Percentiles rank a stretch among this genome's conserved stretches.
These are phyloP conservation scores for Claviceps paspali DNA, from an alignment of 2,329 filamentous ascomycete genomes.

Conservation along the genomic window DNA sequence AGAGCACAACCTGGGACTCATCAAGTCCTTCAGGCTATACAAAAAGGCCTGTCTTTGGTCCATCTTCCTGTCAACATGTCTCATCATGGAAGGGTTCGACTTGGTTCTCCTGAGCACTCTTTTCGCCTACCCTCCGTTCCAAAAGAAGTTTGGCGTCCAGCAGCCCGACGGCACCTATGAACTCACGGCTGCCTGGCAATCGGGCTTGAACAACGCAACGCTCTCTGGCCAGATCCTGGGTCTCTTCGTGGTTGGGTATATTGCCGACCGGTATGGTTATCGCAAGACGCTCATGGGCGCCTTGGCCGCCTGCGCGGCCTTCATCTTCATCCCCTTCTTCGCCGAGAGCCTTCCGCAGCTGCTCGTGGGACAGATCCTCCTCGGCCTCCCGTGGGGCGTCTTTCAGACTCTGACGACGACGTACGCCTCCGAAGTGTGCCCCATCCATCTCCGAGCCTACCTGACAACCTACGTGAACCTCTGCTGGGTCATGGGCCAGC, in stretches of 20 bases:
- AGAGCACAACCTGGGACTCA: conserved; percentile 19
- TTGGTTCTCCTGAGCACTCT: conserved; percentile 23
- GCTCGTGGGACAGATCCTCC: conserved; percentile 29
- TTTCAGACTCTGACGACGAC: conserved; percentile 32
- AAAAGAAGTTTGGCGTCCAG: conserved; percentile 22
- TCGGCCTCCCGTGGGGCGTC: conserved; percentile 30
- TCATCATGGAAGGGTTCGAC: conserved; percentile 28
- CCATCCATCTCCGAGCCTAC: conserved; percentile 30
- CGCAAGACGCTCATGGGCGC: conserved; percentile 30
- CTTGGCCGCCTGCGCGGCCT: conserved; percentile 22
- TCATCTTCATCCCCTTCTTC: conserved; percentile 36
- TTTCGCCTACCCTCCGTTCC: conserved; percentile 25
- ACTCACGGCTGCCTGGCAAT: conserved; percentile 36
- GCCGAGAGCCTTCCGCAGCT: conserved; percentile 24
- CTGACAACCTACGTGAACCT: conserved; percentile 34
- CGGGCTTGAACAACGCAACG: conserved; percentile 32
- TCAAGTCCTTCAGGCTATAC: conserved; percentile 24
- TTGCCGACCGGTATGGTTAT: conserved; percentile 31
- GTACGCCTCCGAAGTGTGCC: conserved; percentile 33
- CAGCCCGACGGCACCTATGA: conserved; percentile 25
- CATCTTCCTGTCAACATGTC: conserved; percentile 21
- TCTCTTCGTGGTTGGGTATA: conserved; percentile 30
- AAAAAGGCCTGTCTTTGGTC: conserved; percentile 22
- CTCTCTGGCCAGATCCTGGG: conserved; percentile 35
- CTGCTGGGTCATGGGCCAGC: conserved; percentile 34